A percentile compares a stretch with the other conserved stretches of the same genome.
Conservation (phyloP, 1,284 basidiomycete species). For the Heterobasidion occidentale region DNA sequence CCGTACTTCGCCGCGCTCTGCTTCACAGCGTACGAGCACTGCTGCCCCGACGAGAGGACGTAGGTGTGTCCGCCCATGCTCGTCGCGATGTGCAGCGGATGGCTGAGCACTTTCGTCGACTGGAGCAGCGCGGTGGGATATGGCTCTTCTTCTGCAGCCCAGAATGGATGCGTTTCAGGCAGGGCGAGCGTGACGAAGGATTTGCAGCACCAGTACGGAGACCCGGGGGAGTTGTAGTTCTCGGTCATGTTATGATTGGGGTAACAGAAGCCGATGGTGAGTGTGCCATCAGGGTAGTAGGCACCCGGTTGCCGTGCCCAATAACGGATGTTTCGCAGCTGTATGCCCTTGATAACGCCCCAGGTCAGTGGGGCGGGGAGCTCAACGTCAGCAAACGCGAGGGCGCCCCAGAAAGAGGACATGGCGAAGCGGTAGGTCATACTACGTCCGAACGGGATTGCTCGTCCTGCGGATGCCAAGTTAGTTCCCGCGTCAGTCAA, state of each 20-base stretch:
- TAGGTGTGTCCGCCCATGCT: conserved; percentile 59
- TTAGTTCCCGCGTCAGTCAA: no score
- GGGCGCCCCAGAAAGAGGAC: conserved; percentile 70
- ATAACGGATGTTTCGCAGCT: conserved; percentile 65
- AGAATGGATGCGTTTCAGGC: conserved; percentile 62
- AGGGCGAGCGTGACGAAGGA: conserved; percentile 66
- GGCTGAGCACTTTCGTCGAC: conserved; percentile 41
- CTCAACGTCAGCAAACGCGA: conserved; percentile 64
- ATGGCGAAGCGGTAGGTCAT: conserved; percentile 75
- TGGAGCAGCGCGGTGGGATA: conserved; percentile 42
- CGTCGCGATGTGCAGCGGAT: conserved; percentile 64
- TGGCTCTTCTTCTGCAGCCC: conserved; percentile 54
- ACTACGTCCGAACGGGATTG: conserved; percentile 70
- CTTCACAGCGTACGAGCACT: conserved; percentile 72
- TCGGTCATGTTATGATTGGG: conserved; percentile 73
- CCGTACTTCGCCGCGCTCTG: conserved; percentile 75
- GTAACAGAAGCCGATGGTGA: conserved; percentile 70
- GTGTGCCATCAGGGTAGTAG: conserved; percentile 55
- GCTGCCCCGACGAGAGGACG: conserved; percentile 70
- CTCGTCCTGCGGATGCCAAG: conserved; percentile 39
- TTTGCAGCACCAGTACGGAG: conserved; percentile 81
- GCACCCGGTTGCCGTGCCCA: conserved; percentile 60
- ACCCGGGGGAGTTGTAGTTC: conserved; percentile 76
- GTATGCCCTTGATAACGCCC: conserved; percentile 69
- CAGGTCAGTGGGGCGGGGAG: conserved; percentile 64